phyloP scores from a whole-genome alignment of 2,329 filamentous ascomycete genomes.

The Diplodia corticola region DNA sequence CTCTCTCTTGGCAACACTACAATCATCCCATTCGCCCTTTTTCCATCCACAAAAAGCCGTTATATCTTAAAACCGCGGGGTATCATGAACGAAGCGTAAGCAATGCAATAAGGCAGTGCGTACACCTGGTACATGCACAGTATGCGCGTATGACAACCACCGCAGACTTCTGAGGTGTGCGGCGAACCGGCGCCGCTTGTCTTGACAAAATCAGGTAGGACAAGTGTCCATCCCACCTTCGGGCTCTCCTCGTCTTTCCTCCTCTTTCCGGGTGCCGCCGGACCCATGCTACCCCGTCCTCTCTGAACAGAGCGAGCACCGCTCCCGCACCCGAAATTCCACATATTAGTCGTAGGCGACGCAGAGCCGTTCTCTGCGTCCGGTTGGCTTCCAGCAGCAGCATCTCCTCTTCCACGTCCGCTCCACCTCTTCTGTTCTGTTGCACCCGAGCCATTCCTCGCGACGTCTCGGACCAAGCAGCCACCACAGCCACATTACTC shows the following conservation, averaged over 20 bases:
- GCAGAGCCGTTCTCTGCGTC: not conserved
- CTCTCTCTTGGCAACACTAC: not conserved
- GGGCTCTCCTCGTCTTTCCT: not conserved
- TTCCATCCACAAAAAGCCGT: constrained; percentile 16
- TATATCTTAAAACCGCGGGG: constrained; percentile 19
- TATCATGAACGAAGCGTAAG: constrained; percentile 22
- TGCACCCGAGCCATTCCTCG: not conserved
- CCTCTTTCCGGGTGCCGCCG: not conserved
- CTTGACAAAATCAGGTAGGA: constrained; percentile 17
- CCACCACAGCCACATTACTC: not conserved
- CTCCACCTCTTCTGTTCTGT: not conserved
- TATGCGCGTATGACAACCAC: constrained; percentile 21
- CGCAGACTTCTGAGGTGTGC: constrained; percentile 17
- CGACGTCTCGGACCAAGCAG: not conserved
- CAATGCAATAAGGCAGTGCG: constrained; percentile 21
- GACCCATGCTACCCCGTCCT: not conserved
- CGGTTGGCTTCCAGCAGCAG: not conserved
- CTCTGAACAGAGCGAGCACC: not conserved
- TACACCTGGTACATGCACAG: constrained; percentile 22
- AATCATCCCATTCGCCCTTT: not conserved
- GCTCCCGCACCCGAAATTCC: not conserved
- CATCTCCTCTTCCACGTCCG: not conserved
- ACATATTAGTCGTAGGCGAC: not conserved
- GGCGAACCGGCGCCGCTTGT: constrained; percentile 19
- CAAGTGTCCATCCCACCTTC: not conserved